Conservation (phyloP, 2,329 filamentous ascomycete species). For the Parafenestella ontariensis region DNA sequence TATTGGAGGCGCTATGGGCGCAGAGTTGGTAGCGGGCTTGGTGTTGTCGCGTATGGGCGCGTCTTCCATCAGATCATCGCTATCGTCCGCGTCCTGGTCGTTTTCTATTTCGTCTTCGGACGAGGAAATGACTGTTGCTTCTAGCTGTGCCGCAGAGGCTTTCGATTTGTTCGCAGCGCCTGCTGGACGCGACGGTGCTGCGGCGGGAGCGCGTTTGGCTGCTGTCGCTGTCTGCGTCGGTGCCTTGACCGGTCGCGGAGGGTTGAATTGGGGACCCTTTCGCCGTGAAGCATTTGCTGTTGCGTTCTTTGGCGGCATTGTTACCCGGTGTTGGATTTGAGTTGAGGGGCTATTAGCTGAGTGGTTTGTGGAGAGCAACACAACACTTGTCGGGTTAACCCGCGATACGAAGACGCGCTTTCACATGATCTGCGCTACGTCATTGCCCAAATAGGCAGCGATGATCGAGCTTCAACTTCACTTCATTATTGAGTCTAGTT, state of each 20-base stretch:
- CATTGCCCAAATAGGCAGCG: conserved; percentile 5
- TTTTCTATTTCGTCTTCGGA: conserved; percentile 40
- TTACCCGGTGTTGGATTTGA: background rate
- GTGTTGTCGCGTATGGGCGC: conserved; percentile 21
- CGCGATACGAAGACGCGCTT: conserved; percentile 6
- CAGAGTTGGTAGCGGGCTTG: conserved; percentile 13
- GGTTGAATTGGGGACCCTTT: conserved; percentile 48
- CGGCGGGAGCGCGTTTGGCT: conserved; percentile 27
- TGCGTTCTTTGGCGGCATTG: conserved; percentile 38
- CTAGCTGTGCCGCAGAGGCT: conserved; percentile 28
- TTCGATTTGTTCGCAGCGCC: conserved; percentile 26
- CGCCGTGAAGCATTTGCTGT: conserved; percentile 26
- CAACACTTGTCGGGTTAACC: conserved; percentile 1
- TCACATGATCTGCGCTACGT: conserved; percentile 10
- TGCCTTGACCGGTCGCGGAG: conserved; percentile 44
- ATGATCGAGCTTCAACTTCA: background rate
- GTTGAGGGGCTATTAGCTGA: conserved; percentile 1
- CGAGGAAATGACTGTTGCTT: conserved; percentile 35
- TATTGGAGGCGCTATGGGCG: conserved; percentile 56
- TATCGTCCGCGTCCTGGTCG: conserved; percentile 25
- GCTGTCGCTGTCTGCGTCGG: conserved; percentile 26
- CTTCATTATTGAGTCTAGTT: background rate
- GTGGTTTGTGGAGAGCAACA: background rate
- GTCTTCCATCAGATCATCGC: conserved; percentile 41
- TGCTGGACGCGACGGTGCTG: conserved; percentile 23